These are phyloP conservation scores for Cadophora sp. DNA, from an alignment of 2,329 filamentous ascomycete genomes.

Conservation along the genomic window DNA sequence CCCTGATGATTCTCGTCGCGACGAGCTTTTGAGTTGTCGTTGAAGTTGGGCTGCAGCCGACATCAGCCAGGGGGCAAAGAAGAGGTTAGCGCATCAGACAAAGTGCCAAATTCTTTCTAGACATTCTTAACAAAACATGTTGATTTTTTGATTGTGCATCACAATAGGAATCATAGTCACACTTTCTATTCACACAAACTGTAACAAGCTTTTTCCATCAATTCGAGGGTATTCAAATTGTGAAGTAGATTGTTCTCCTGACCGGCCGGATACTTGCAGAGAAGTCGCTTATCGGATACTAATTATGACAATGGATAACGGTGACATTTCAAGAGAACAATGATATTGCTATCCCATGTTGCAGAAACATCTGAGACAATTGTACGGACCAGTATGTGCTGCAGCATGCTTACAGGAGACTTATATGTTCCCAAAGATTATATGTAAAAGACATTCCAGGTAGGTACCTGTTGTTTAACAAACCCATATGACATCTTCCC, in stretches of 20 bases:
- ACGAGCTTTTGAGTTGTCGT: not conserved
- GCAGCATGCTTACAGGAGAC: not conserved
- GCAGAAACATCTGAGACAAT: not conserved
- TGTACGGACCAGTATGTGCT: not conserved
- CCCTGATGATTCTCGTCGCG: not conserved
- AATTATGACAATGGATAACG: not conserved
- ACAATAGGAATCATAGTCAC: not conserved
- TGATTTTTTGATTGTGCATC: not conserved
- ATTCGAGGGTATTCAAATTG: not conserved
- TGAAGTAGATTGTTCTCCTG: not conserved
- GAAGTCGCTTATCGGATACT: not conserved
- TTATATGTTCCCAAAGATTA: not conserved
- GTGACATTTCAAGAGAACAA: not conserved
- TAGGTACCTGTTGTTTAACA: not conserved
- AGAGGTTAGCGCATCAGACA: not conserved
- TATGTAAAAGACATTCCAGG: not conserved
- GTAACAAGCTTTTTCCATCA: not conserved
- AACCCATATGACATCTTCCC: slow-evolving; percentile 7
- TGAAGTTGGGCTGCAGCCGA: not conserved
- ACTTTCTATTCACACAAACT: not conserved
- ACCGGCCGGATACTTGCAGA: not conserved
- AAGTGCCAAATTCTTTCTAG: not conserved
- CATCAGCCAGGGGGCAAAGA: not conserved
- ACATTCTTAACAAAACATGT: not conserved
- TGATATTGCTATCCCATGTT: not conserved